Percentiles rank a stretch among this genome's conserved stretches.
Evolutionary conservation across 805 yeast species (phyloP).

Genomic region (Starmera dryadoides): DNA sequence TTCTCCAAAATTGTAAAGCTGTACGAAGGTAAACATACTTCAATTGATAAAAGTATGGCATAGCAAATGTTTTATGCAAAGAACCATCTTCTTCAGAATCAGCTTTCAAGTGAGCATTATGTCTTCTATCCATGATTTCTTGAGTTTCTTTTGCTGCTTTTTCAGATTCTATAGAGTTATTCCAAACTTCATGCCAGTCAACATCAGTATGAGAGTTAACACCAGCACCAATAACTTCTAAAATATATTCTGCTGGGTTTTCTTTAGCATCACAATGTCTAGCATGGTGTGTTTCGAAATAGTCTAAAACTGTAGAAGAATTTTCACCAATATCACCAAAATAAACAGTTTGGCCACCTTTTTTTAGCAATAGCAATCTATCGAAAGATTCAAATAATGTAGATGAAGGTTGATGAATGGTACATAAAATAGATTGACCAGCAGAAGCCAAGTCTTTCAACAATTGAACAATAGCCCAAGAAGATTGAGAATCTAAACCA

Average conservation of each 20-base stretch:
- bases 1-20: constrained; percentile 44
- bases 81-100: constrained; percentile 3
- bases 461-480: constrained; percentile 51
- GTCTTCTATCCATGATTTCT: constrained; percentile 19
- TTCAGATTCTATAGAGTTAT: constrained; percentile 28
- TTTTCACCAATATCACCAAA: constrained; percentile 67
- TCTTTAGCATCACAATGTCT: constrained; percentile 45
- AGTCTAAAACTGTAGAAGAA: constrained; percentile 33
- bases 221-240: constrained; percentile 76
- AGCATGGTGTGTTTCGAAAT: constrained; percentile 55
- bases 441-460: constrained; percentile 41
- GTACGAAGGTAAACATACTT: constrained; percentile 34
- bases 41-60: constrained; percentile 41
- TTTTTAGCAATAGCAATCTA: constrained; percentile 50
- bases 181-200: constrained; percentile 64
- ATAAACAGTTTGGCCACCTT: constrained; percentile 67
- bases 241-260: constrained; percentile 72
- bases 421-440: constrained; percentile 53
- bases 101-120: background rate
- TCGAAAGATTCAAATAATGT: constrained; percentile 53
- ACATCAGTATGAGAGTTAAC: constrained; percentile 48
- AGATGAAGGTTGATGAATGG: constrained; percentile 65
- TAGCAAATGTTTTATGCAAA: constrained; percentile 18
- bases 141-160: constrained; percentile 23
- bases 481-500: constrained; percentile 52